Conservation (phyloP, 2,329 filamentous ascomycete species). For the Anthostomella pinea region DNA sequence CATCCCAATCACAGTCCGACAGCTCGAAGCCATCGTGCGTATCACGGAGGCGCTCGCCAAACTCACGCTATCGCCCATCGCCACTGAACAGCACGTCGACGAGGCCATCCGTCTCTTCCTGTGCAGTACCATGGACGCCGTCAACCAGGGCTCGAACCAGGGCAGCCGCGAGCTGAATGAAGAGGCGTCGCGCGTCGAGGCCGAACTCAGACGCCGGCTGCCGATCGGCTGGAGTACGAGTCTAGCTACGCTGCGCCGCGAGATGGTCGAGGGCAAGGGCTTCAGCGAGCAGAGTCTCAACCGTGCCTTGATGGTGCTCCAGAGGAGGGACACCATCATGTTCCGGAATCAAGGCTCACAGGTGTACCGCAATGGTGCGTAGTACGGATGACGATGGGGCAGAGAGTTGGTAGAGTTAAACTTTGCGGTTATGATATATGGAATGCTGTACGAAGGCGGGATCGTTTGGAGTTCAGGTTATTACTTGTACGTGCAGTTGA, state of each 20-base stretch:
- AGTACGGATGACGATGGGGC: neutral
- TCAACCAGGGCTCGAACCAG: conserved; percentile 81
- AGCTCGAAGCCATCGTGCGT: conserved; percentile 94
- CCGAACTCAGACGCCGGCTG: conserved; percentile 80
- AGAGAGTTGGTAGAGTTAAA: neutral
- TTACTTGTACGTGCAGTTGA: conserved; percentile 4
- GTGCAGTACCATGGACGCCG: conserved; percentile 95
- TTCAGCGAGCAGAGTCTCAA: conserved; percentile 86
- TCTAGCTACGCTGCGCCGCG: conserved; percentile 76
- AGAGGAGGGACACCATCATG: conserved; percentile 82
- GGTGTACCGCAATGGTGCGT: conserved; percentile 69
- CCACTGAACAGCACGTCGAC: conserved; percentile 88
- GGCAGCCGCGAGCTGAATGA: conserved; percentile 88
- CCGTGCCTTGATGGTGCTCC: conserved; percentile 79
- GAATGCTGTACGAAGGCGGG: conserved; percentile 7
- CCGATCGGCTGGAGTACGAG: conserved; percentile 96
- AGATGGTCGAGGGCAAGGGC: conserved; percentile 89
- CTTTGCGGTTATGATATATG: neutral
- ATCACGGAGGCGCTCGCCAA: conserved; percentile 97
- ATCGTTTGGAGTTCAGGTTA: conserved; percentile 17
- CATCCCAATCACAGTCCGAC: conserved; percentile 95
- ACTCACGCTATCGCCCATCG: conserved; percentile 78
- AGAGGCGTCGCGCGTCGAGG: conserved; percentile 81
- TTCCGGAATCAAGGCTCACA: conserved; percentile 74
- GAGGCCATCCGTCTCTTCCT: conserved; percentile 97